Evolutionary conservation across 129 eudicot species (phyloP), one percentile per base, ranked within the genome.

Genomic region (Deinandra increscens): DNA sequence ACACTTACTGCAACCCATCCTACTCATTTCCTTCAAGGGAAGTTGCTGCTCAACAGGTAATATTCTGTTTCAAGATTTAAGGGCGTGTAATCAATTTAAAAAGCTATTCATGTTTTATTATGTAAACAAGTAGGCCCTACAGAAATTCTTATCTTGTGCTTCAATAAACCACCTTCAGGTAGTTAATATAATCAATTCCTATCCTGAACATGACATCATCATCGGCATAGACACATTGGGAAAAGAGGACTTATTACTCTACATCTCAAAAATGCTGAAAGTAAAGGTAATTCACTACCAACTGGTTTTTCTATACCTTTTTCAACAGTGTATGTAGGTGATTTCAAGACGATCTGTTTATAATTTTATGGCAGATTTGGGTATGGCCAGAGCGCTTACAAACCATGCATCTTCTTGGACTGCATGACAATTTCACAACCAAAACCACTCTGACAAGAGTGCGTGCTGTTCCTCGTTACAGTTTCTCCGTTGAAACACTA

Each of bases 381-480:
- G 97, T 91, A 49, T 91, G 97, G 97, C 97, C 97, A 18, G 97
- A 91, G 80, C 80, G 96, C 48, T 80, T 91, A 75, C 97, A 84
- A 51, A 82, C 82, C 26, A 83, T 91, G 97, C 97, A 91, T 84
- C 87, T 91, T 56, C 87, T 88, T 45, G 97, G 97, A 45, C 77
- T 79, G 56, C 84, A 79, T 63, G 85, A 81, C 37, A 76, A 71
- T 73, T 91, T 88, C 73, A 91, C 97, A 65, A 91, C 97, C 11
- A 83, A 89, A 78, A 82, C 96, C 62, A 84, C 91, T 48, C 74
- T 82, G 31, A 91, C 97, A 51, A 86, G 97, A 81, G 85, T 91
- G 39, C 93, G 97, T 62, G 97, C 97, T 20, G 86, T 91, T 78
- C 97, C 97, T 70, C 97, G 93, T 73, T 91, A 91, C 75, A 91